Evolutionary conservation across 805 yeast species (phyloP).

Genomic region (Yarrowia sp.): DNA sequence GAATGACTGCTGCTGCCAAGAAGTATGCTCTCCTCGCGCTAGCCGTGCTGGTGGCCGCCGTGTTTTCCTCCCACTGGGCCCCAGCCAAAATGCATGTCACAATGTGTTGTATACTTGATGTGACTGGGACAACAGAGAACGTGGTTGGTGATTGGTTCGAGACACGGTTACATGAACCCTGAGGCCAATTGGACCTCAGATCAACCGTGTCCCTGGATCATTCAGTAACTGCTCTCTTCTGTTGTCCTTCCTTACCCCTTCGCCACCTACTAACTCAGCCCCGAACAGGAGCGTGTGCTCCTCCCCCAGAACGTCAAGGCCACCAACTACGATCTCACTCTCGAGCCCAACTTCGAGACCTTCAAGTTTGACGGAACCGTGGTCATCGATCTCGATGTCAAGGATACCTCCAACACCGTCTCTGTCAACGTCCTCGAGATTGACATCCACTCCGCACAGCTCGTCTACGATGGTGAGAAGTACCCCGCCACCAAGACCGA

Average conservation of each 20-base stretch:
- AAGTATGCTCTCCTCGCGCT: constrained; percentile 34
- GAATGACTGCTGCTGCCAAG: constrained; percentile 37
- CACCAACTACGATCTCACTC: constrained; percentile 69
- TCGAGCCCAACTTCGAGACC: constrained; percentile 63
- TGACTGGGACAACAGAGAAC: background rate
- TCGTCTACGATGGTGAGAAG: constrained; percentile 48
- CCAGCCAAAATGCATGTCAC: constrained; percentile 38
- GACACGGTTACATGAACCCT: no score
- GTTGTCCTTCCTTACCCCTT: background rate
- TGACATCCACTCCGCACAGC: constrained; percentile 59
- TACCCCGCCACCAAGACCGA: constrained; percentile 47
- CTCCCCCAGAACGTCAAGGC: constrained; percentile 76
- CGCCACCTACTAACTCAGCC: constrained; percentile 29
- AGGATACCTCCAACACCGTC: constrained; percentile 54
- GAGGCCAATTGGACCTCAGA: no score
- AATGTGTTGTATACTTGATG: constrained; percentile 37
- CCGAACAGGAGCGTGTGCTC: constrained; percentile 50
- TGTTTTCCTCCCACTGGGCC: constrained; percentile 30
- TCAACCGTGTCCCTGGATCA: no score
- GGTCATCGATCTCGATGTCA: constrained; percentile 56
- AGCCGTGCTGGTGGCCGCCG: constrained; percentile 22
- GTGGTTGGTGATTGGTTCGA: no score
- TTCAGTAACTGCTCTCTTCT: no score
- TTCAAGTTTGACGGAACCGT: constrained; percentile 51
- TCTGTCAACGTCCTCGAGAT: constrained; percentile 70